Conservation (phyloP, 2,329 filamentous ascomycete species). For the Chrysoporthe deuterocubensis region DNA sequence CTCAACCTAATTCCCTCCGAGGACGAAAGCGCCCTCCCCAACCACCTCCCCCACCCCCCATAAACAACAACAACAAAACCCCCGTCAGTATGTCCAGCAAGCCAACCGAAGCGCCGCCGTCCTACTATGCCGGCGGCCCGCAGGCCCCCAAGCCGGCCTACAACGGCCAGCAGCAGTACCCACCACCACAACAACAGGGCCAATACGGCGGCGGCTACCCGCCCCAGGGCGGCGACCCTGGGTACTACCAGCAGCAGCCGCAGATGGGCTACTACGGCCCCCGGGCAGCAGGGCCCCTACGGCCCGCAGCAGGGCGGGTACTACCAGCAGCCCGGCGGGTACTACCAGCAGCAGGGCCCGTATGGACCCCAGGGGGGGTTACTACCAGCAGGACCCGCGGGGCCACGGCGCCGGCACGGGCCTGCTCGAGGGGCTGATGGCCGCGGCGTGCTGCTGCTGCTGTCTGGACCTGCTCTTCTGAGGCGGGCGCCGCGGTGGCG, state of each 20-base stretch:
- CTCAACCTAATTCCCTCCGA: too few relatives aligned
- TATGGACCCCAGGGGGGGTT: conserved; percentile 14
- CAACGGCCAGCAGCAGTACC: conserved; percentile 19
- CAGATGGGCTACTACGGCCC: conserved; percentile 22
- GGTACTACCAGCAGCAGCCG: conserved; percentile 21
- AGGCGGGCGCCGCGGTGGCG: neutral
- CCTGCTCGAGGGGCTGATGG: conserved; percentile 23
- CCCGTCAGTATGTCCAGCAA: conserved; percentile 23
- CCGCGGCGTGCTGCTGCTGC: conserved; percentile 28
- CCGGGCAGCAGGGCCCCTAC: conserved; percentile 8
- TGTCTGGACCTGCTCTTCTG: conserved; percentile 28
- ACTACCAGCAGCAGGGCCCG: conserved; percentile 19
- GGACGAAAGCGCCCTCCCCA: too few relatives aligned
- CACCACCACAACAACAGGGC: neutral
- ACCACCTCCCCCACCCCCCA: neutral
- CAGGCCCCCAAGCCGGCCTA: conserved; percentile 25
- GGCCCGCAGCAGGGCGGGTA: conserved; percentile 16
- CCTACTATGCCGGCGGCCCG: conserved; percentile 24
- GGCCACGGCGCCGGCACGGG: conserved; percentile 22
- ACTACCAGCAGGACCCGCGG: conserved; percentile 26
- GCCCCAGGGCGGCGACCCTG: conserved; percentile 9
- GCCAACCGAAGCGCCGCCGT: conserved; percentile 23
- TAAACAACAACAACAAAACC: neutral
- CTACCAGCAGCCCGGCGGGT: conserved; percentile 21
- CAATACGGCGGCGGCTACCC: conserved; percentile 20